phyloP scores from a whole-genome alignment of 1,139 yeast genomes.

The Taphrina populina region DNA sequence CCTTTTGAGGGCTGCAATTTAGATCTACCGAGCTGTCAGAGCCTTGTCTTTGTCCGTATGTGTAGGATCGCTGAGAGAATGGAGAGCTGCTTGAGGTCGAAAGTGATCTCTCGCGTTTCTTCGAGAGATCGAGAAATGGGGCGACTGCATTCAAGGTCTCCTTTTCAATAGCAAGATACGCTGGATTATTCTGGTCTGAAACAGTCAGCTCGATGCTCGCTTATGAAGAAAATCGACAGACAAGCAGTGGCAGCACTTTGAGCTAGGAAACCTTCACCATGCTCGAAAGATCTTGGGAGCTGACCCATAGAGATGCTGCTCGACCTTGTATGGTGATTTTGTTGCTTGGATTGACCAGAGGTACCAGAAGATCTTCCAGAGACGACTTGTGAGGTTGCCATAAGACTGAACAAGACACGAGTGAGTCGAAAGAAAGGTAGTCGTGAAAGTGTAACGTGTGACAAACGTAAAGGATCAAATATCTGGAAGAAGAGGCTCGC shows the following conservation, averaged over 20 bases:
- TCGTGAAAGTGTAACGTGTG: too few species aligned
- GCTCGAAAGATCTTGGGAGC: slow-evolving; percentile 10
- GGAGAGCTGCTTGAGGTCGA: slow-evolving; percentile 4
- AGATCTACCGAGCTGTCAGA: not conserved
- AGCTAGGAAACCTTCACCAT: slow-evolving; percentile 12
- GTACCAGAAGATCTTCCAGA: not conserved
- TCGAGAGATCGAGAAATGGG: slow-evolving; percentile 24
- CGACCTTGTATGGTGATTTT: slow-evolving; percentile 5
- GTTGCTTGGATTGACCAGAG: not conserved
- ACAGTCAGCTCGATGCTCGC: not conserved
- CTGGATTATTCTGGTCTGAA: slow-evolving; percentile 15
- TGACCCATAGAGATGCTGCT: slow-evolving; percentile 20
- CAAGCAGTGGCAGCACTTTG: slow-evolving; percentile 20
- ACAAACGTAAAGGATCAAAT: too few species aligned
- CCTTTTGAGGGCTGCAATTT: not conserved
- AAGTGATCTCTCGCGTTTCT: slow-evolving; percentile 2
- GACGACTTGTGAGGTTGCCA: not conserved
- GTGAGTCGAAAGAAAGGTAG: too few species aligned
- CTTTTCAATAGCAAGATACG: slow-evolving; percentile 19
- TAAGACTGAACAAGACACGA: not conserved
- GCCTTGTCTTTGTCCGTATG: slow-evolving; percentile 9
- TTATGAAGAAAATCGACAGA: not conserved
- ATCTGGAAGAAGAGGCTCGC: too few species aligned
- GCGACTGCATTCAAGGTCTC: slow-evolving; percentile 27
- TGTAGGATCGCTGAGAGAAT: not conserved